Evolutionary conservation across 2,329 filamentous ascomycete genomes (phyloP), one percentile per base, ranked within the genome.

Genomic region (Sporothrix pallida): DNA sequence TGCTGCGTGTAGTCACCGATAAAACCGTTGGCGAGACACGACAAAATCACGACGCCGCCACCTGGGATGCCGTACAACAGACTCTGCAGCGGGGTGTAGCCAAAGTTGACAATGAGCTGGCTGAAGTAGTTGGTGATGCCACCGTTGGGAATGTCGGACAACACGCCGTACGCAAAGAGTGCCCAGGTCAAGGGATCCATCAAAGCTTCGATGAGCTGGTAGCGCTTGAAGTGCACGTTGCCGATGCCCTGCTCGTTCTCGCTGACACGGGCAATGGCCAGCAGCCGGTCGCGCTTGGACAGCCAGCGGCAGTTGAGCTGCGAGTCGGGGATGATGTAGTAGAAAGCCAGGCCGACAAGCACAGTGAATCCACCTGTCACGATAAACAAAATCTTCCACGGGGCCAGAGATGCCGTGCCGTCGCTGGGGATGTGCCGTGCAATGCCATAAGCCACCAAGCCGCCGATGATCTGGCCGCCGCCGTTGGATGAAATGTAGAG

Each of bases 21-120:
- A 77, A 86, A 88, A 12, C 81, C 81, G 12, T 76, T 77, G 50
- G 62, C 58, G 1, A 79, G 63, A 37, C 80, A 78, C 6, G 79
- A 73, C n/a, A 80, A 74, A 17, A 80, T 75, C 81, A 92, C 89
- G 46, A 92, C 85, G 0, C 87, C 90, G 4, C 91, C 91, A 10
- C 88, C 89, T 0, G 91, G 91, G 0, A 86, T 88, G 56, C 90
- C 90, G 75, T 91, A 88, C 0, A 93, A 85, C 1, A 93, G 83
- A 6, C 88, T 90, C 77, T 92, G 81, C 74, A 90, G 84, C 1
- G 84, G 80, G 0, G 88, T 89, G 79, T 90, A 93, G 15, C 91
- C 91, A 76, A 93, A 93, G 2, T 82, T 82, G 15, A 83, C 81
- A 68, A 84, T 83, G 12, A 84, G 78, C 73, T 83, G 82, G 10